Conservation (phyloP, 257 asterid species). For the Solanum bulbocastanum region DNA sequence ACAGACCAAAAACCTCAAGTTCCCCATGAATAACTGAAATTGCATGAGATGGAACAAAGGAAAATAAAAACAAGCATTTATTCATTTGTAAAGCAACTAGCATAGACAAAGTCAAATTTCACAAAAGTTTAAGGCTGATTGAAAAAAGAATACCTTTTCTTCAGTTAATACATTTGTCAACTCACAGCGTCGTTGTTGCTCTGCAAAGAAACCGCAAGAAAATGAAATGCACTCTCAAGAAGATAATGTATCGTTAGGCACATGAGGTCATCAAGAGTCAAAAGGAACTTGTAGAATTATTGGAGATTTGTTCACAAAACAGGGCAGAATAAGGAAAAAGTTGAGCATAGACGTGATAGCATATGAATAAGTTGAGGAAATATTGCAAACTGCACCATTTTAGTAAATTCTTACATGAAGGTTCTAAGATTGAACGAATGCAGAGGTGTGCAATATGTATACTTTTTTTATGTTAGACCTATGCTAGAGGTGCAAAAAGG, state of each 20-base stretch:
- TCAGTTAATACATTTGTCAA: constrained; percentile 10
- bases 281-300: neutral
- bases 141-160: constrained; percentile 15
- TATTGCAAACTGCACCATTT: neutral
- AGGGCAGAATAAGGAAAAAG: neutral
- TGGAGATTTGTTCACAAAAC: neutral
- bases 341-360: neutral
- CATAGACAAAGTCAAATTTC: neutral
- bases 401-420: neutral
- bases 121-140: neutral
- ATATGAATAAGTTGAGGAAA: neutral
- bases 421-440: neutral
- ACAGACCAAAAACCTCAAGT: neutral
- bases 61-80: neutral
- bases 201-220: constrained; percentile 14
- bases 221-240: neutral
- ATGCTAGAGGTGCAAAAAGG: neutral
- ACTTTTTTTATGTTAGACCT: neutral
- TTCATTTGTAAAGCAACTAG: neutral
- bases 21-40: neutral
- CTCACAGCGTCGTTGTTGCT: constrained; percentile 17
- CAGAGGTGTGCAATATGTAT: neutral
- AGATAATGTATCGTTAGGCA: neutral
- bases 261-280: neutral
- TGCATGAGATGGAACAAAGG: neutral